phyloP scores from a whole-genome alignment of 2,329 filamentous ascomycete species.

The Rhynchosporium secalis region DNA sequence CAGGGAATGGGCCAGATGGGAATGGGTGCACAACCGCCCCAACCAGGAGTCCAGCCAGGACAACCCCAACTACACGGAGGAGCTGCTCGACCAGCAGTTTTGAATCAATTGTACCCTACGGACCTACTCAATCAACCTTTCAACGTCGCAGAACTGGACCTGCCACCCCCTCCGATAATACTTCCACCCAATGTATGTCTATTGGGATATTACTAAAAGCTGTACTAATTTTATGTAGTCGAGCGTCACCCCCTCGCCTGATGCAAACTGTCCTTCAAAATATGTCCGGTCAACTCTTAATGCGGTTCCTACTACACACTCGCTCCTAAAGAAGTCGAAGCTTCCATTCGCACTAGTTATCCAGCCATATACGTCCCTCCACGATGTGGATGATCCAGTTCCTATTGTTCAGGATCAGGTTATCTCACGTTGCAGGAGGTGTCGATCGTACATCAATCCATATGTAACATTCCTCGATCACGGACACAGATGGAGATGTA shows the following conservation, averaged over 20 bases:
- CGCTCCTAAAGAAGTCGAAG: conserved; percentile 93
- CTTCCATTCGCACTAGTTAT: conserved; percentile 94
- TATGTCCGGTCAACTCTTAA: conserved; percentile 96
- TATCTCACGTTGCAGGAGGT: conserved; percentile 93
- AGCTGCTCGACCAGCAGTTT: conserved; percentile 51
- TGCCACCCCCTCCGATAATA: conserved; percentile 86
- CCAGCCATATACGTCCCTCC: conserved; percentile 89
- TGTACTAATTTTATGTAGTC: conserved; percentile 58
- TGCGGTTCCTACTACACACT: conserved; percentile 87
- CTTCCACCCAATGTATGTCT: conserved; percentile 84
- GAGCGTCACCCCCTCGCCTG: conserved; percentile 85
- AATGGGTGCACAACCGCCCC: conserved; percentile 45
- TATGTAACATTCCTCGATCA: conserved; percentile 96
- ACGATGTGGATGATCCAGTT: conserved; percentile 87
- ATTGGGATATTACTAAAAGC: not conserved
- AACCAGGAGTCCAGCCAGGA: conserved; percentile 37
- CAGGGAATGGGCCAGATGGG: conserved; percentile 82
- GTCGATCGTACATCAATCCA: conserved; percentile 95
- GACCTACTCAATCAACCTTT: conserved; percentile 92
- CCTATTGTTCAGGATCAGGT: conserved; percentile 95
- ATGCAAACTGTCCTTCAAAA: conserved; percentile 89
- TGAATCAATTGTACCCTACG: conserved; percentile 90
- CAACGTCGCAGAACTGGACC: conserved; percentile 87
- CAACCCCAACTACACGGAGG: conserved; percentile 50
- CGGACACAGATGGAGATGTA: conserved; percentile 97